Conservation (phyloP, 2,329 filamentous ascomycete species). For the Arachnomyces sp. region DNA sequence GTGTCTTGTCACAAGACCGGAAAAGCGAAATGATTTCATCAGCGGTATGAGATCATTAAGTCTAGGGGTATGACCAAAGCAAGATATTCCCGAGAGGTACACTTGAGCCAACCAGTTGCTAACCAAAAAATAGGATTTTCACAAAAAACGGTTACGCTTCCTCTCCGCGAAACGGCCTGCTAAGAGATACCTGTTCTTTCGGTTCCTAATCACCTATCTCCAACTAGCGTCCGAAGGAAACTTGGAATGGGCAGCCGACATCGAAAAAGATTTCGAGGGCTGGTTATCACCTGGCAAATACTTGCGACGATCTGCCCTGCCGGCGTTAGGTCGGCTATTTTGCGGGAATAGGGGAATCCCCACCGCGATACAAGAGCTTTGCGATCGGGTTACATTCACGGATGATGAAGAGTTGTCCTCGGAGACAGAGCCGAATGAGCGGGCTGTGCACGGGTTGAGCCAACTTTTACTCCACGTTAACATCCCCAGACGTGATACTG, state of each 20-base stretch:
- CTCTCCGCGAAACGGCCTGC: slow-evolving; percentile 12
- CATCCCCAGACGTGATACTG: too few species aligned
- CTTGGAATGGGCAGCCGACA: slow-evolving; percentile 3
- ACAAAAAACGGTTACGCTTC: slow-evolving; percentile 13
- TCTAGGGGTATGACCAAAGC: too few species aligned
- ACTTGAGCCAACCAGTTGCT: slow-evolving; percentile 3
- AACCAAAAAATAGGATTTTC: slow-evolving; percentile 12
- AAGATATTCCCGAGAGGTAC: slow-evolving; percentile 3
- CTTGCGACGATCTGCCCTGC: slow-evolving; percentile 4
- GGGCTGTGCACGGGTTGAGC: too few species aligned
- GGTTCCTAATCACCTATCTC: slow-evolving; percentile 17
- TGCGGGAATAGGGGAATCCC: too few species aligned
- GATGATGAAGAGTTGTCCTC: too few species aligned
- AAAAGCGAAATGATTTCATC: slow-evolving; percentile 4
- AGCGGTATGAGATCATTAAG: too few species aligned
- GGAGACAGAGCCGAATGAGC: too few species aligned
- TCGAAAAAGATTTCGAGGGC: not conserved
- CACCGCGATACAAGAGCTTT: too few species aligned
- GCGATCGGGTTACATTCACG: too few species aligned
- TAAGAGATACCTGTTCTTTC: slow-evolving; percentile 15
- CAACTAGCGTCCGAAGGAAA: slow-evolving; percentile 3
- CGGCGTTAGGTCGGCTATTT: slow-evolving; percentile 2
- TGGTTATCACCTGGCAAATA: slow-evolving; percentile 7
- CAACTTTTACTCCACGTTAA: too few species aligned
- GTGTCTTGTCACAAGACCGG: slow-evolving; percentile 11